These are phyloP conservation scores for Tuber brumale DNA, from an alignment of 495 filamentous ascomycete genomes.

Conservation along the genomic window DNA sequence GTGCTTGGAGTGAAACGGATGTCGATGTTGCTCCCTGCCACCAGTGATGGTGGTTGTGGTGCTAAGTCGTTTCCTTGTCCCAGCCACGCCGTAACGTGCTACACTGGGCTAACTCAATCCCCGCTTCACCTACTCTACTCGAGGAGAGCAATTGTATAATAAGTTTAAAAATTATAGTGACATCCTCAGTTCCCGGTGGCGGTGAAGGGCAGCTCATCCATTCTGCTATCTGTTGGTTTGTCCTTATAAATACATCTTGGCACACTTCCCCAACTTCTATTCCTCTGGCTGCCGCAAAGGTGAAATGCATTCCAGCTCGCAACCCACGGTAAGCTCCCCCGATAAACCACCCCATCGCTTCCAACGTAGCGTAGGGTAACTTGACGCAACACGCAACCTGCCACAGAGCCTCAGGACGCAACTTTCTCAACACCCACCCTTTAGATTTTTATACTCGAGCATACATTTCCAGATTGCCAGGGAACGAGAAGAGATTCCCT, in stretches of 20 bases:
- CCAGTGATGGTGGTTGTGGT: not conserved
- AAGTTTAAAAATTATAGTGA: not conserved
- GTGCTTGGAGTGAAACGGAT: not conserved
- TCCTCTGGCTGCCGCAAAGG: not conserved
- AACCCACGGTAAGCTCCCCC: not conserved
- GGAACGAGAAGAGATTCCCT: not conserved
- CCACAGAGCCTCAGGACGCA: not conserved
- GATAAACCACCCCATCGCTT: not conserved
- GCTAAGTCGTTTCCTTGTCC: not conserved
- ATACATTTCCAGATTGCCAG: not conserved
- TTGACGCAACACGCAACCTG: not conserved
- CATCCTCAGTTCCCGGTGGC: not conserved
- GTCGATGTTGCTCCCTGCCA: not conserved
- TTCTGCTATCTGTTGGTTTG: not conserved
- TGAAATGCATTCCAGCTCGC: not conserved
- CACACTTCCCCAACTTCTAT: not conserved
- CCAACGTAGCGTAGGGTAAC: not conserved
- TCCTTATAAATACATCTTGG: not conserved
- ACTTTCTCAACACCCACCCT: not conserved
- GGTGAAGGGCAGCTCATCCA: not conserved
- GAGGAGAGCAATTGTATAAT: not conserved
- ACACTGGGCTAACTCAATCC: not conserved
- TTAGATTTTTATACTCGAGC: not conserved
- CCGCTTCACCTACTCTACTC: not conserved
- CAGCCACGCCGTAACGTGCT: not conserved